Conservation (phyloP, 2,329 filamentous ascomycete species). For the Blumeria graminis region DNA sequence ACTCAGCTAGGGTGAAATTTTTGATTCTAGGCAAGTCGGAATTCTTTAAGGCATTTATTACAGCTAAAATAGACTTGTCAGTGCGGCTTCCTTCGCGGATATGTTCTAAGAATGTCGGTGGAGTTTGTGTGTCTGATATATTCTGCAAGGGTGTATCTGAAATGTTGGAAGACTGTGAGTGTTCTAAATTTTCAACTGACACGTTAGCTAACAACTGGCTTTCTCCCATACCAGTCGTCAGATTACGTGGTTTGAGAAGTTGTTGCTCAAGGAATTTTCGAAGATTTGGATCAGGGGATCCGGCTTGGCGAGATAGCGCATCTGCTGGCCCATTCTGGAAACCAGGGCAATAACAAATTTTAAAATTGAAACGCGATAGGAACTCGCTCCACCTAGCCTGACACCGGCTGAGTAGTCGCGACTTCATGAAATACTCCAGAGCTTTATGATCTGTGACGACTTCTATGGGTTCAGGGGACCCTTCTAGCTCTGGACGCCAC, state of each 20-base stretch:
- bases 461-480: not conserved
- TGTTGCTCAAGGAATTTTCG: not conserved
- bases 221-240: not conserved
- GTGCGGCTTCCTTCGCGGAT: not conserved
- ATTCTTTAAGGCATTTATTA: not conserved
- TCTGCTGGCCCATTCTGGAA: not conserved
- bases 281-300: not conserved
- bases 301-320: not conserved
- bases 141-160: not conserved
- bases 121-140: not conserved
- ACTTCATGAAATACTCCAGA: not conserved
- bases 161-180: not conserved
- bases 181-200: too few relatives aligned
- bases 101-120: not conserved
- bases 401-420: not conserved
- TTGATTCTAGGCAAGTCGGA: not conserved
- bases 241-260: not conserved
- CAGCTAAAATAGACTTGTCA: not conserved
- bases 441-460: not conserved
- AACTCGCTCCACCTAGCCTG: not conserved
- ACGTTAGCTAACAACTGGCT: not conserved
- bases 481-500: not conserved
- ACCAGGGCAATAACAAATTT: not conserved
- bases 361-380: not conserved
- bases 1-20: not conserved